Conservation (phyloP, 768 basidiomycete genomes). For the Imleria badia region DNA sequence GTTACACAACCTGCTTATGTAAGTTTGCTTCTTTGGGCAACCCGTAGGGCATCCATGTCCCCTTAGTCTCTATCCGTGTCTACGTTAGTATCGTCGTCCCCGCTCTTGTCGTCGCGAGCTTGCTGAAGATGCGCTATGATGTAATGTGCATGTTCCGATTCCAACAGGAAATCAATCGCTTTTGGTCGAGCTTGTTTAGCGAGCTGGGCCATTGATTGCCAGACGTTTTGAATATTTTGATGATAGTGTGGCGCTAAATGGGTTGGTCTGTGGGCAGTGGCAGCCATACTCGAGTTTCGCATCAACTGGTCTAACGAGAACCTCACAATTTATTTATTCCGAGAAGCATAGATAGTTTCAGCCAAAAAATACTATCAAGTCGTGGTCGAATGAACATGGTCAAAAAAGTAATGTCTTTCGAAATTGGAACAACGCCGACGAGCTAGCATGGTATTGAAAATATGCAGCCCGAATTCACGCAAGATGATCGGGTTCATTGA, state of each 20-base stretch:
- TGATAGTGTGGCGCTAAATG: background rate
- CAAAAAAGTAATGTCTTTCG: too few species aligned
- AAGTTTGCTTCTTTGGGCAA: slow-evolving; percentile 40
- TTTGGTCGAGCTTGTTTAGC: slow-evolving; percentile 15
- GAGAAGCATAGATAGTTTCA: too few species aligned
- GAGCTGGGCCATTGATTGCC: slow-evolving; percentile 2
- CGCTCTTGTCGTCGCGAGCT: slow-evolving; percentile 25
- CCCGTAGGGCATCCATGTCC: slow-evolving; percentile 48
- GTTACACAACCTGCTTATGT: too few species aligned
- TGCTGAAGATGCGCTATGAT: background rate
- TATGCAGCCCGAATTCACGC: too few species aligned
- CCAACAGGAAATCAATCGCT: slow-evolving; percentile 16
- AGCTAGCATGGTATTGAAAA: too few species aligned
- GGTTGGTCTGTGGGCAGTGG: background rate
- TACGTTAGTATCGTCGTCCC: slow-evolving; percentile 31
- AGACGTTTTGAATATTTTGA: background rate
- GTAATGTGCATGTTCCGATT: background rate
- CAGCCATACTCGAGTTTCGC: slow-evolving; percentile 4
- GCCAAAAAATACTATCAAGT: too few species aligned
- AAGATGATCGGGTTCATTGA: too few species aligned
- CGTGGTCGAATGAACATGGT: too few species aligned
- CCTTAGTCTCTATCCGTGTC: background rate
- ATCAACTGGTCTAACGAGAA: background rate
- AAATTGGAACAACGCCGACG: too few species aligned
- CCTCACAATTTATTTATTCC: too few species aligned